These are phyloP conservation scores for Cinchona pubescens DNA, from an alignment of 257 asterid genomes.

Conservation along the genomic window DNA sequence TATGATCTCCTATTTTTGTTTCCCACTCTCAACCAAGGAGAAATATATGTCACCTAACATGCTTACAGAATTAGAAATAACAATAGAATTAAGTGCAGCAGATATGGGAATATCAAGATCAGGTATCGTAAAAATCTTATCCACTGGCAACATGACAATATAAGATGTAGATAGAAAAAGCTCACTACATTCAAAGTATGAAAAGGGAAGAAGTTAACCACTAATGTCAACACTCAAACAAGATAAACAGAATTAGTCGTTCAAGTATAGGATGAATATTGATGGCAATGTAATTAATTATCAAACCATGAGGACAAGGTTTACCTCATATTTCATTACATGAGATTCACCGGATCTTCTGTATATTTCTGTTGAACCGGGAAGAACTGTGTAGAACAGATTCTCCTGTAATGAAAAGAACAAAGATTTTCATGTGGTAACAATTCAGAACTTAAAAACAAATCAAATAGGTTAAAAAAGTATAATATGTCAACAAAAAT, in stretches of 20 bases:
- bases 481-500: background rate
- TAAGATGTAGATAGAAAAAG: background rate
- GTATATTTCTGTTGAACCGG: conserved; percentile 70
- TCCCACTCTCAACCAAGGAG: background rate
- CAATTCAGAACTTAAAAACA: background rate
- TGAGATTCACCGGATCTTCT: conserved; percentile 59
- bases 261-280: background rate
- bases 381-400: conserved; percentile 62
- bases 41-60: background rate
- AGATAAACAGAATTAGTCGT: background rate
- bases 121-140: background rate
- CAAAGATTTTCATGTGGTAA: background rate
- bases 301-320: background rate
- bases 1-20: too few species aligned
- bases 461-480: background rate
- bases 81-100: background rate
- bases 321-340: conserved; percentile 67
- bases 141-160: background rate
- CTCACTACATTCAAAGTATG: background rate
- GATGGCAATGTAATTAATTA: background rate
- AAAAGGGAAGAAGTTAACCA: background rate
- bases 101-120: background rate
- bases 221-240: background rate
- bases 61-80: background rate
- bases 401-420: conserved; percentile 53